A percentile compares a stretch with the other conserved stretches of the same genome.
Evolutionary conservation across 257 asterid species (phyloP).

Genomic region (Lithospermum erythrorhizon): DNA sequence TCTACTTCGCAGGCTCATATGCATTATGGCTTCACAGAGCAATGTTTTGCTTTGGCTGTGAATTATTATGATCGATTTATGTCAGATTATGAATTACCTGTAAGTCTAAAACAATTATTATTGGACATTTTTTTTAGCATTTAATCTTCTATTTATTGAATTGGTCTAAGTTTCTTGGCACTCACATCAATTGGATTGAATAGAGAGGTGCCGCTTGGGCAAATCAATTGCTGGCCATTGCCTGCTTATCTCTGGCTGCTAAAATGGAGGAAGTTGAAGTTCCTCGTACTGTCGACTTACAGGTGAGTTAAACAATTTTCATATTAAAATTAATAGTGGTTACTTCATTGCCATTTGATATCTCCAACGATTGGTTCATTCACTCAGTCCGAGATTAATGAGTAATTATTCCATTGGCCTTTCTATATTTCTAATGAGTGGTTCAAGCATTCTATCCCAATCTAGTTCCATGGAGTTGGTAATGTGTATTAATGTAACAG

Average conservation of each 20-base stretch:
- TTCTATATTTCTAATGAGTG: too few relatives aligned
- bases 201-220: conserved; percentile 48
- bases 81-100: conserved; percentile 25
- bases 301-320: conserved; percentile 29
- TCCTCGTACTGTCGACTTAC: conserved; percentile 43
- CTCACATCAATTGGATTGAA: conserved; percentile 9
- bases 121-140: conserved; percentile 8
- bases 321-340: background rate
- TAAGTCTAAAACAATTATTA: conserved; percentile 13
- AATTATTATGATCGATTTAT: conserved; percentile 29
- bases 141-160: background rate
- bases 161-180: conserved; percentile 8
- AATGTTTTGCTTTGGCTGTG: conserved; percentile 21
- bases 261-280: conserved; percentile 55
- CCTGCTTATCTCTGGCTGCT: conserved; percentile 64
- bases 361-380: too few relatives aligned
- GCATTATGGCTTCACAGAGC: conserved; percentile 25
- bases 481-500: conserved; percentile 25
- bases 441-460: background rate
- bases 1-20: conserved; percentile 23
- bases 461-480: background rate
- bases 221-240: conserved; percentile 46
- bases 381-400: too few relatives aligned
- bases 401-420: too few relatives aligned
- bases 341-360: background rate